Conservation (phyloP, 345 rosid species). For the Murraya koenigii region DNA sequence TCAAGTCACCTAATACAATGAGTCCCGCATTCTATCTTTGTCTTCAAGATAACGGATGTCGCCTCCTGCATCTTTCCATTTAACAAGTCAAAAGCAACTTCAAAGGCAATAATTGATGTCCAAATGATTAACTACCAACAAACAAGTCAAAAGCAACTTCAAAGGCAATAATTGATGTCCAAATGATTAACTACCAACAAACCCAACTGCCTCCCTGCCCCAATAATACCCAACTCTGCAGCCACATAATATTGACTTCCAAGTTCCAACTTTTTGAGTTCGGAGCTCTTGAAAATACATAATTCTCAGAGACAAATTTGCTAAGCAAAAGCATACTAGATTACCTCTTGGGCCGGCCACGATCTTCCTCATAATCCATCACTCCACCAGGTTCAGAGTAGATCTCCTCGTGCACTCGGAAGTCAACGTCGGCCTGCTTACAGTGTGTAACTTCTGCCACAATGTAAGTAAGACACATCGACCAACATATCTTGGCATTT, state of each 20-base stretch:
- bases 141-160: not conserved
- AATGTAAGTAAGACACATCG: constrained; percentile 98
- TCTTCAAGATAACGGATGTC: constrained; percentile 65
- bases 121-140: not conserved
- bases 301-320: not conserved
- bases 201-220: no score
- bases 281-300: not conserved
- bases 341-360: constrained; percentile 93
- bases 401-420: constrained; percentile 86
- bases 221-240: not conserved
- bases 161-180: not conserved
- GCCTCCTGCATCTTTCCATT: constrained; percentile 54
- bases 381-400: constrained; percentile 97
- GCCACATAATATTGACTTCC: not conserved
- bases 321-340: not conserved
- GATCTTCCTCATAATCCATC: constrained; percentile 96
- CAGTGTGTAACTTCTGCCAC: constrained; percentile 98
- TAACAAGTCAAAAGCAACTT: constrained; percentile 1
- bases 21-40: constrained; percentile 22
- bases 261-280: no score
- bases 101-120: not conserved
- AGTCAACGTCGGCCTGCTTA: constrained; percentile 90
- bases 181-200: not conserved
- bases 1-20: constrained; percentile 22
- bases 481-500: constrained; percentile 51